Conservation (phyloP, 2,329 filamentous ascomycete species). For the Tolypocladium cylindrosporum region DNA sequence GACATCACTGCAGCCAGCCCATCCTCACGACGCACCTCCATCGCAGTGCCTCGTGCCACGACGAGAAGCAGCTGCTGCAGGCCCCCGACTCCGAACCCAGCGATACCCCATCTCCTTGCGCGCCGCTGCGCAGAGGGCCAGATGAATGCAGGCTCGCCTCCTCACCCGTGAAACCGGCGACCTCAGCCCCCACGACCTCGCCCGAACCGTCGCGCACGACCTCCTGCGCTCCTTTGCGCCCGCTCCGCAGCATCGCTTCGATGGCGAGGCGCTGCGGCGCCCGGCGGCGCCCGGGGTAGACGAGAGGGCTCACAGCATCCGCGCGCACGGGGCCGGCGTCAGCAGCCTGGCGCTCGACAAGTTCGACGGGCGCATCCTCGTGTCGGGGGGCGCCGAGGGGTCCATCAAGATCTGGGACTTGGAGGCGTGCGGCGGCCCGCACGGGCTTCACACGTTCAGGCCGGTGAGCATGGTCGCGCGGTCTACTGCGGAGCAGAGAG, state of each 20-base stretch:
- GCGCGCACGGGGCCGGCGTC: constrained; percentile 70
- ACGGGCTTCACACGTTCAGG: constrained; percentile 36
- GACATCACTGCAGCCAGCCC: not conserved
- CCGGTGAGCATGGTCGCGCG: constrained; percentile 43
- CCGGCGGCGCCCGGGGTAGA: constrained; percentile 10
- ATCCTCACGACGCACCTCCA: not conserved
- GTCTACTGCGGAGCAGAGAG: constrained; percentile 19
- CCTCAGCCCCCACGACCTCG: constrained; percentile 52
- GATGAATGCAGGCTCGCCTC: constrained; percentile 63
- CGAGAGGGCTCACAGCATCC: constrained; percentile 27
- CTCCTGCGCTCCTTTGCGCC: constrained; percentile 62
- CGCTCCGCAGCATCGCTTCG: constrained; percentile 58
- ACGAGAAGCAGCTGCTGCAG: not conserved
- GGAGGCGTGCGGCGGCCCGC: constrained; percentile 43
- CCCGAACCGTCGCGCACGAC: constrained; percentile 53
- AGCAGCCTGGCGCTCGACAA: constrained; percentile 72
- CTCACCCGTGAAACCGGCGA: constrained; percentile 67
- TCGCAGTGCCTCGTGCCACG: not conserved
- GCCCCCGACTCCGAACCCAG: not conserved
- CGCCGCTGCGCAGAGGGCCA: constrained; percentile 4
- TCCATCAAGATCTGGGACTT: constrained; percentile 84
- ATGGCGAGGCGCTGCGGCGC: constrained; percentile 32
- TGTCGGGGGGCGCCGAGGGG: constrained; percentile 80
- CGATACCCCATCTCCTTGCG: not conserved
- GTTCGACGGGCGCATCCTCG: constrained; percentile 65